phyloP scores from a whole-genome alignment of 768 basidiomycete genomes.

The Leucosporidium yakuticum region DNA sequence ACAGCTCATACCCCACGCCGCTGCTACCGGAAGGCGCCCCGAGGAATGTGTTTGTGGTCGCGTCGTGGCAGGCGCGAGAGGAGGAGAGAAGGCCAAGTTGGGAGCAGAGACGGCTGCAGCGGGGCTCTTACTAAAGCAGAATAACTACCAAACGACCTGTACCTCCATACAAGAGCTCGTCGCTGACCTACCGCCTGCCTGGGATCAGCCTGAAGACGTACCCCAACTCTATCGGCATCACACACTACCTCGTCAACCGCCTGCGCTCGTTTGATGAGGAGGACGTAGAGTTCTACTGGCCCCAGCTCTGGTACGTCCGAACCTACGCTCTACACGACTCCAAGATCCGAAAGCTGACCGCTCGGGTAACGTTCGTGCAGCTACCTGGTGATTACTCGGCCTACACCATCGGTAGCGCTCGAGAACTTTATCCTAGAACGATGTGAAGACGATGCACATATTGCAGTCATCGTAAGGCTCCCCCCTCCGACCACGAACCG shows the following conservation, averaged over 20 bases:
- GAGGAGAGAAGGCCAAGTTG: background rate
- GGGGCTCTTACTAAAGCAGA: background rate
- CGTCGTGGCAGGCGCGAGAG: slow-evolving; percentile 3
- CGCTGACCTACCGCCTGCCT: slow-evolving; percentile 1
- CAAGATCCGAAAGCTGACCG: background rate
- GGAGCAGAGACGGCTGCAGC: too few relatives aligned
- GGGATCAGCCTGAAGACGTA: slow-evolving; percentile 45
- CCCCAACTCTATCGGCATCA: slow-evolving; percentile 48
- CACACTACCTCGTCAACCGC: slow-evolving; percentile 48
- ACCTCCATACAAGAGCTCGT: background rate
- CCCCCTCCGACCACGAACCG: background rate
- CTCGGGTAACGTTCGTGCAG: slow-evolving; percentile 46
- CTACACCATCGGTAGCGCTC: slow-evolving; percentile 82
- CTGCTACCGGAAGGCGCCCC: background rate
- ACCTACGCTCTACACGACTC: too few relatives aligned
- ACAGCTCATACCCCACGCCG: background rate
- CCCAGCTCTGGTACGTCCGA: slow-evolving; percentile 46
- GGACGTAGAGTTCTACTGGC: slow-evolving; percentile 51
- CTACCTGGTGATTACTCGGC: slow-evolving; percentile 87
- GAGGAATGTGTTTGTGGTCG: background rate
- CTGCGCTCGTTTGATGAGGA: slow-evolving; percentile 47
- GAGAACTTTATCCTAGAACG: slow-evolving; percentile 89
- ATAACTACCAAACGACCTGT: too few relatives aligned
- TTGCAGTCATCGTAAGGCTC: slow-evolving; percentile 79
- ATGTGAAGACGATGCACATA: slow-evolving; percentile 84